Evolutionary conservation across 768 basidiomycete species (phyloP).

Genomic region (Neoboletus magnificus): DNA sequence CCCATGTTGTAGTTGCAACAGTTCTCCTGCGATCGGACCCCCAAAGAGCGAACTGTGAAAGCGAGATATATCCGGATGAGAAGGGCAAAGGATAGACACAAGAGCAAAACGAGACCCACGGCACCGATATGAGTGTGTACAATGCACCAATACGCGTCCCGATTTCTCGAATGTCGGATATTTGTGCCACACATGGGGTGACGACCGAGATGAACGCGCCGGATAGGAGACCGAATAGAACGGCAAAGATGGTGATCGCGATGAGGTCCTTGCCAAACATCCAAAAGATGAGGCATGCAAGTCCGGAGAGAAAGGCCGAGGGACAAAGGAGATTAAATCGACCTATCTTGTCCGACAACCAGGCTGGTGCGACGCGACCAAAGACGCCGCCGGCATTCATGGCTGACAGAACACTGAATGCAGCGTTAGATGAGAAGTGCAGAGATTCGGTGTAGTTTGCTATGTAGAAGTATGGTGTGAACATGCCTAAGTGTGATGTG

Average conservation of each 20-base stretch:
- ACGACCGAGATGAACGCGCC: constrained; percentile 68
- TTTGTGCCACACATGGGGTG: constrained; percentile 65
- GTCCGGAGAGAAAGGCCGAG: constrained; percentile 57
- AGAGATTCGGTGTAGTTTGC: constrained; percentile 51
- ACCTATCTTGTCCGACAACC: constrained; percentile 61
- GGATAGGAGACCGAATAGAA: constrained; percentile 59
- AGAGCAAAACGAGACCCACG: constrained; percentile 48
- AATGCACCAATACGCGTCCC: constrained; percentile 63
- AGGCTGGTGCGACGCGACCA: constrained; percentile 63
- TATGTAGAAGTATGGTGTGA: constrained; percentile 72
- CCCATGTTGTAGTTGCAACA: constrained; percentile 46
- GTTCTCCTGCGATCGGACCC: constrained; percentile 58
- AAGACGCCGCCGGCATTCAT: constrained; percentile 67
- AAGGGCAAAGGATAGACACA: neutral
- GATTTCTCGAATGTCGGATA: constrained; percentile 55
- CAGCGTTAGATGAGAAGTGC: constrained; percentile 35
- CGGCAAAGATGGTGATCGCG: constrained; percentile 49
- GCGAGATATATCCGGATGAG: neutral
- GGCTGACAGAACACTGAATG: constrained; percentile 58
- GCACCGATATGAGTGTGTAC: constrained; percentile 63
- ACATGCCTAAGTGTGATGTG: constrained; percentile 46
- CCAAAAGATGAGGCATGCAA: constrained; percentile 61
- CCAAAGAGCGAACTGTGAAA: constrained; percentile 55
- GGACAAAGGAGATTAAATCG: constrained; percentile 66
- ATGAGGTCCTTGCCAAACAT: constrained; percentile 40